Percentiles rank a stretch among this genome's conserved stretches.
These are phyloP conservation scores for Conticribra weissflogii DNA, from an alignment of 108 stramenopile species.

Conservation along the genomic window DNA sequence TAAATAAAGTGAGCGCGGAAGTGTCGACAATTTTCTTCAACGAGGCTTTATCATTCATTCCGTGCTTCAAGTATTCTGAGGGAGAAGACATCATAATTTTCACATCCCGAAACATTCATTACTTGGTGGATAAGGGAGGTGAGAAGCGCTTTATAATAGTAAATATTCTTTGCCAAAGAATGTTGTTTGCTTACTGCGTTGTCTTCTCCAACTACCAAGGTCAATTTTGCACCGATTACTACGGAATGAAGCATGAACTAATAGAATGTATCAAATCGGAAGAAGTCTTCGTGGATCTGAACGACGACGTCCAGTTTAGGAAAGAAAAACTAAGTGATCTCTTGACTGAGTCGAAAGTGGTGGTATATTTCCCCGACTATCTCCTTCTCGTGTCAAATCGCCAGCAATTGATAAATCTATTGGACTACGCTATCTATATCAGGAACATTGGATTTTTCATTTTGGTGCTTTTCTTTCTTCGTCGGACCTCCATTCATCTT, in stretches of 20 bases:
- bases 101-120: slow-evolving; percentile 51
- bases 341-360: slow-evolving; percentile 54
- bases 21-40: slow-evolving; percentile 58
- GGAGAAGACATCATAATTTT: slow-evolving; percentile 59
- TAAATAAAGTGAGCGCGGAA: slow-evolving; percentile 55
- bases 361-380: slow-evolving; percentile 62
- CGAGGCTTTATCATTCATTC: slow-evolving; percentile 58
- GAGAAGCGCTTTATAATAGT: no score
- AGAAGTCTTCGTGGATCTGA: slow-evolving; percentile 52
- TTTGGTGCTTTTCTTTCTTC: slow-evolving; percentile 46
- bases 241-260: slow-evolving; percentile 64
- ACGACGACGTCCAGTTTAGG: slow-evolving; percentile 48
- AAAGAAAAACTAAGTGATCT: slow-evolving; percentile 43
- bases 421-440: slow-evolving; percentile 54
- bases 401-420: slow-evolving; percentile 57
- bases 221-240: slow-evolving; percentile 55
- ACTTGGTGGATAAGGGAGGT: slow-evolving; percentile 55
- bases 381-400: slow-evolving; percentile 24
- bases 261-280: slow-evolving; percentile 52
- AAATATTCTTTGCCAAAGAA: no score
- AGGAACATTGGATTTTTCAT: slow-evolving; percentile 57
- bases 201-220: no score
- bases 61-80: slow-evolving; percentile 61
- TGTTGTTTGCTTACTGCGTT: no score
- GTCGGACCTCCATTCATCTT: slow-evolving; percentile 38